phyloP scores from a whole-genome alignment of 1,284 basidiomycete genomes.

The Bjerkandera adusta region DNA sequence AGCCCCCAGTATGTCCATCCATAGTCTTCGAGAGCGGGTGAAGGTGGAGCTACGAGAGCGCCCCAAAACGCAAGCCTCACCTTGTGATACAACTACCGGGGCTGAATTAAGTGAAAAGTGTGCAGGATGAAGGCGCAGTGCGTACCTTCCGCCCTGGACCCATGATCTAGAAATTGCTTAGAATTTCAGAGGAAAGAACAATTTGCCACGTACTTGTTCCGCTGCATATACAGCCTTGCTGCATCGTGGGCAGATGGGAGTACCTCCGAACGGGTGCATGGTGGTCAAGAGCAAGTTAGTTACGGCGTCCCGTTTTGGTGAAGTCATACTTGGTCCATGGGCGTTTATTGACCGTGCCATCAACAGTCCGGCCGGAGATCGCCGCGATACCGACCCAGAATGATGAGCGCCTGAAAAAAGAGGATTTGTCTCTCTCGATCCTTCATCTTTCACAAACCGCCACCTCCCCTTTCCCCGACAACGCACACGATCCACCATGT shows the following conservation, averaged over 20 bases:
- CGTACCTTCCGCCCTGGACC: slow-evolving; percentile 77
- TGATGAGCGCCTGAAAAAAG: slow-evolving; percentile 13
- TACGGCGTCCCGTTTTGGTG: background rate
- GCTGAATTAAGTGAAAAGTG: slow-evolving; percentile 10
- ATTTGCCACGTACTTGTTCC: slow-evolving; percentile 58
- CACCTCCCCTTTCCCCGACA: slow-evolving; percentile 19
- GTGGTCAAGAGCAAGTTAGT: slow-evolving; percentile 11
- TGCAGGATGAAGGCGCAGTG: background rate
- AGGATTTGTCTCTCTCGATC: slow-evolving; percentile 9
- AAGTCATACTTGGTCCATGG: slow-evolving; percentile 1
- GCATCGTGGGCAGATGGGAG: slow-evolving; percentile 65
- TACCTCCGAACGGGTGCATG: slow-evolving; percentile 69
- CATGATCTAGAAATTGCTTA: slow-evolving; percentile 51
- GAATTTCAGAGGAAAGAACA: slow-evolving; percentile 3
- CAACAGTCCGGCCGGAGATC: slow-evolving; percentile 10
- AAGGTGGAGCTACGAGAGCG: no score
- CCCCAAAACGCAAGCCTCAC: no score
- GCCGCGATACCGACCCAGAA: slow-evolving; percentile 11
- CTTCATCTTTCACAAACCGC: slow-evolving; percentile 18
- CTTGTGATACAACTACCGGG: slow-evolving; percentile 73
- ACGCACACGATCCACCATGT: slow-evolving; percentile 54
- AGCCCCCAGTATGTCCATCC: no score
- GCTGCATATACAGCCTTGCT: slow-evolving; percentile 74
- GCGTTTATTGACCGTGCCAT: no score
- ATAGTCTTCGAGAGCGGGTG: no score